Evolutionary conservation across 2,329 filamentous ascomycete species (phyloP).

Genomic region (Colletotrichum sp.): DNA sequence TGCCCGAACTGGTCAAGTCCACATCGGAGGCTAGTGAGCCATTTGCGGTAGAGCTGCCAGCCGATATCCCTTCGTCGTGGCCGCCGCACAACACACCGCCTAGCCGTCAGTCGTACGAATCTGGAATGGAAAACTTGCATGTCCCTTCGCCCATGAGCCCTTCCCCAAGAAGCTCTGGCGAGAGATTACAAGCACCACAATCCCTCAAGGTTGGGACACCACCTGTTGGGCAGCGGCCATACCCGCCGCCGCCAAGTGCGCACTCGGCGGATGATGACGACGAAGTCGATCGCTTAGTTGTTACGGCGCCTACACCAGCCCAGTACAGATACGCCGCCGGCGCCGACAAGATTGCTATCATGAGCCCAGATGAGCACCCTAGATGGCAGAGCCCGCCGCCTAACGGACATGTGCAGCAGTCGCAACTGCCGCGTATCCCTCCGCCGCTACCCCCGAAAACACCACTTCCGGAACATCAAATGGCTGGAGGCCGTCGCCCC

Average conservation of each 20-base stretch:
- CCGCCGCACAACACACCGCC: constrained; percentile 38
- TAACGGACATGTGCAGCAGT: constrained; percentile 21
- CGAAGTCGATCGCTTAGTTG: constrained; percentile 58
- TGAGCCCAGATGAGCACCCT: constrained; percentile 63
- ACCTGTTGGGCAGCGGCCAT: constrained; percentile 27
- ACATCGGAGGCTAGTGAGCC: constrained; percentile 48
- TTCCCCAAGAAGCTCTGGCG: constrained; percentile 58
- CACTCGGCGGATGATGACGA: constrained; percentile 33
- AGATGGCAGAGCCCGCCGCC: constrained; percentile 37
- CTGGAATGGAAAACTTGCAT: constrained; percentile 55
- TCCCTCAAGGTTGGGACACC: constrained; percentile 31
- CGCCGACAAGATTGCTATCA: constrained; percentile 72
- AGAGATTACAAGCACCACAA: constrained; percentile 41
- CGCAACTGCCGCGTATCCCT: constrained; percentile 43
- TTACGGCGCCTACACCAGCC: constrained; percentile 61
- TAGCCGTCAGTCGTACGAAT: constrained; percentile 62
- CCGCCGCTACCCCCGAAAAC: constrained; percentile 82
- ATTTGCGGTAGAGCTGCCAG: constrained; percentile 63
- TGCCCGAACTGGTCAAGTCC: constrained; percentile 50
- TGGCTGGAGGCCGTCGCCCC: constrained; percentile 36
- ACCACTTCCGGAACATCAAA: constrained; percentile 63
- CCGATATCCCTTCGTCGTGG: constrained; percentile 51
- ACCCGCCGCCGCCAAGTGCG: constrained; percentile 33
- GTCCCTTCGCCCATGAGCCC: constrained; percentile 36
- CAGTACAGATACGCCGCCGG: constrained; percentile 65